phyloP scores from a whole-genome alignment of 139 green algal species.

The Spirogloea muscicola region DNA sequence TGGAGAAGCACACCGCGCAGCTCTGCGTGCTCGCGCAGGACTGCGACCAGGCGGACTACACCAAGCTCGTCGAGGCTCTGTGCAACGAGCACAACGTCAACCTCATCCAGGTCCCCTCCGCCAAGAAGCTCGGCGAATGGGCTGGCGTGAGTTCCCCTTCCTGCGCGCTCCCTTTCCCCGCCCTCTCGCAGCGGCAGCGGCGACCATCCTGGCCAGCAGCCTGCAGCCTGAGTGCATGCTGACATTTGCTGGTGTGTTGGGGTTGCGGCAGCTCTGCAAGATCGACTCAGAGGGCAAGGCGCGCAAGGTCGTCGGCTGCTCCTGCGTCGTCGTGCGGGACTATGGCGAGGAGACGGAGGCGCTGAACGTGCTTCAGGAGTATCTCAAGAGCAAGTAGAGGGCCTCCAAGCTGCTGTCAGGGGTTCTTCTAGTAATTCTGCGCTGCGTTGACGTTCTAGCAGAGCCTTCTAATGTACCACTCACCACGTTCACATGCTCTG shows the following conservation, averaged over 20 bases:
- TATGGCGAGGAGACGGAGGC: constrained; percentile 97
- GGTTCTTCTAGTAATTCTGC: too few relatives aligned
- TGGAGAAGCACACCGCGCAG: constrained; percentile 79
- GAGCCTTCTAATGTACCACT: too few relatives aligned
- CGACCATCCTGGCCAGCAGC: too few relatives aligned
- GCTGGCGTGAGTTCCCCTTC: constrained; percentile 49
- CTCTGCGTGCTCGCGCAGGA: constrained; percentile 96
- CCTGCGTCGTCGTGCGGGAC: constrained; percentile 81
- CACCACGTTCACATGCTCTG: too few relatives aligned
- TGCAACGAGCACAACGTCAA: constrained; percentile 95
- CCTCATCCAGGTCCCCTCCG: constrained; percentile 86
- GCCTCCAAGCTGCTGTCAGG: too few relatives aligned
- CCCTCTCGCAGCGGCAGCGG: too few relatives aligned
- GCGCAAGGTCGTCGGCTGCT: constrained; percentile 95
- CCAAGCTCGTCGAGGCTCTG: constrained; percentile 98
- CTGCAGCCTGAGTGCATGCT: too few relatives aligned
- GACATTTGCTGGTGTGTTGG: too few relatives aligned
- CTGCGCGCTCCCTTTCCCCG: not conserved
- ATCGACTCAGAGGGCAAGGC: constrained; percentile 94
- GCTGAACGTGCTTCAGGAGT: constrained; percentile 86
- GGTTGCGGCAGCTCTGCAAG: constrained; percentile 95
- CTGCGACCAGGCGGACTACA: constrained; percentile 99
- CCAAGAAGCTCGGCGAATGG: constrained; percentile 91
- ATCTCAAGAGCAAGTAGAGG: constrained; percentile 77
- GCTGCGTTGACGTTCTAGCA: too few relatives aligned